Evolutionary conservation across 257 asterid species (phyloP), one percentile per base, ranked within the genome.

Genomic region (Nicotiana attenuata): DNA sequence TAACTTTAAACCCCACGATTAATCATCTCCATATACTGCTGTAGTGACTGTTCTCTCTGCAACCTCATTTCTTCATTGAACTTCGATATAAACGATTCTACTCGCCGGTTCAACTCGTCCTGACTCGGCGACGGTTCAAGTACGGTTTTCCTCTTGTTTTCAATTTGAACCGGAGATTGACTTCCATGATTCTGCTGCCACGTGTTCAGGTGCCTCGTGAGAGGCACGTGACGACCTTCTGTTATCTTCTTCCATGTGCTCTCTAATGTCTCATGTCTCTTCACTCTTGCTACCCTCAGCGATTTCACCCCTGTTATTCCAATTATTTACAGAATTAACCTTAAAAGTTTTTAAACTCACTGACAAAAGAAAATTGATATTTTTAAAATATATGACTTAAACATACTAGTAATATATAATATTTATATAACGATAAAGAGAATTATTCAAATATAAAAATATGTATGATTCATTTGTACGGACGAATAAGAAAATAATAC

Each of bases 31-130:
- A 7, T 86, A 85, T 83, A 91, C 35, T 85, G 90, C 11, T 90
- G 86, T 81, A 90, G 81, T 1, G 97, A 93, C 28, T 90, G 91
- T 80, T 93, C 93, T 59, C 93, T 89, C 81, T 93, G 97, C 55
- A 91, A 85, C 83, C 90, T 88, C 97, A 93, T 88, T 7, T 93
- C 93, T 10, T 93, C 92, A 26, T 93, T 93, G 85, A 89, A 80
- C 57, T 91, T 90, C 10, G 83, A 77, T 45, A 93, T 93, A 82
- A 93, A 93, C 35, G 93, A 92, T 53, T 93, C 97, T 1, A 91
- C 93, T 63, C 86, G 85, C 65, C 93, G 91, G 28, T 93, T 93
- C 90, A 93, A 71, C 84, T 93, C 97, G 38, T 92, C 94, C 31
- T 91, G 92, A 60, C 95, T 82, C 82, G 86, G 83, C 4, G 97